phyloP scores from a whole-genome alignment of 176 grass and related monocot genomes.

The Dactylis glomerata region DNA sequence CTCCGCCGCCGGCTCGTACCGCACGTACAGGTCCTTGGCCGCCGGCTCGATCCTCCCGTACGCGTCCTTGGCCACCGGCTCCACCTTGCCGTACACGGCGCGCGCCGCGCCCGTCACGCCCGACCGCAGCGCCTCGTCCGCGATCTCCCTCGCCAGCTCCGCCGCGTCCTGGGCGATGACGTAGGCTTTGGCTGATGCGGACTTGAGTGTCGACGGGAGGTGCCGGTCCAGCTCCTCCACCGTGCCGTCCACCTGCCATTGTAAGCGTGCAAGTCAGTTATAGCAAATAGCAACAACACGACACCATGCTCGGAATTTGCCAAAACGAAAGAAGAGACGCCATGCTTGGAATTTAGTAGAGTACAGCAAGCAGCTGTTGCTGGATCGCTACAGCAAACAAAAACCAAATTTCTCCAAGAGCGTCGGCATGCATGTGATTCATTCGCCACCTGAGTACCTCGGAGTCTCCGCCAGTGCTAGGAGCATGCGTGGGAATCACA shows the following conservation, averaged over 20 bases:
- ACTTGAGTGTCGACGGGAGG: conserved; percentile 54
- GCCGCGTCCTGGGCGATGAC: conserved; percentile 31
- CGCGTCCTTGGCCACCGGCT: conserved; percentile 43
- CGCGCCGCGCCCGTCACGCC: conserved; percentile 36
- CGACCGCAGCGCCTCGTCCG: conserved; percentile 35
- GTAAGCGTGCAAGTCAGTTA: neutral
- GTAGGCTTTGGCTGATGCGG: conserved; percentile 27
- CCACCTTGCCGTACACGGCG: conserved; percentile 24
- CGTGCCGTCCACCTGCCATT: conserved; percentile 60
- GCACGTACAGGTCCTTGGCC: conserved; percentile 45
- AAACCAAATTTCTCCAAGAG: neutral
- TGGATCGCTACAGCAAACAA: neutral
- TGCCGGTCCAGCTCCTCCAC: conserved; percentile 43
- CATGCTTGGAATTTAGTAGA: neutral
- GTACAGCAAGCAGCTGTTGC: neutral
- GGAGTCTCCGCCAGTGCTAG: conserved; percentile 26
- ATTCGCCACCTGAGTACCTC: neutral
- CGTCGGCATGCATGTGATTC: neutral
- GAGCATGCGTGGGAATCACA: conserved; percentile 1
- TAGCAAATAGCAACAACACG: neutral
- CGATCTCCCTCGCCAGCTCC: conserved; percentile 46
- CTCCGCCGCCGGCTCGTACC: conserved; percentile 74
- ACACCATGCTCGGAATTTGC: neutral
- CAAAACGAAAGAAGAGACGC: neutral
- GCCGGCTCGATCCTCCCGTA: conserved; percentile 52